Conservation (phyloP, 2,329 filamentous ascomycete genomes). For the Clarireedia sp. region DNA sequence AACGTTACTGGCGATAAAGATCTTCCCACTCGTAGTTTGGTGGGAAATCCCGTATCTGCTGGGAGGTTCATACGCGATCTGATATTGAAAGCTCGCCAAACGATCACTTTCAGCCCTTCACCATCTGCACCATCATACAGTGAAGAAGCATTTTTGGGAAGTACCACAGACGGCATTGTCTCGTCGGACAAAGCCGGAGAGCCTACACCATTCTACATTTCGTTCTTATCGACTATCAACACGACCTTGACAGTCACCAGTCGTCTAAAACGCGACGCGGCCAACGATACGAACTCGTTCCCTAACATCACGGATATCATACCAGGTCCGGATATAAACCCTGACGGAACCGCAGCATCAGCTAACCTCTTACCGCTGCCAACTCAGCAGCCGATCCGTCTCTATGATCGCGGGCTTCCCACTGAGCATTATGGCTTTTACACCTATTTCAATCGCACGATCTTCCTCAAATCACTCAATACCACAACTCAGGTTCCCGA, state of each 20-base stretch:
- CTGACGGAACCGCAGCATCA: slow-evolving; percentile 64
- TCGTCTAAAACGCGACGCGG: slow-evolving; percentile 10
- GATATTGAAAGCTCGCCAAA: slow-evolving; percentile 27
- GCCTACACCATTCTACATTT: slow-evolving; percentile 82
- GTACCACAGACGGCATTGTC: slow-evolving; percentile 70
- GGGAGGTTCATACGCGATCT: slow-evolving; percentile 26
- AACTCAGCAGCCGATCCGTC: slow-evolving; percentile 67
- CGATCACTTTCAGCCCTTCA: slow-evolving; percentile 35
- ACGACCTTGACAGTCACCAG: slow-evolving; percentile 26
- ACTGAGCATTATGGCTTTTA: slow-evolving; percentile 94
- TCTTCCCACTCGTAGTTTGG: slow-evolving; percentile 18
- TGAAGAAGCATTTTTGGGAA: slow-evolving; percentile 76
- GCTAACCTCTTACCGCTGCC: slow-evolving; percentile 66
- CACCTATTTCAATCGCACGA: slow-evolving; percentile 79
- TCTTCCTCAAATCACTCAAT: slow-evolving; percentile 55
- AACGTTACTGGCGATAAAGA: slow-evolving; percentile 25
- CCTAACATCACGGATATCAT: slow-evolving; percentile 46
- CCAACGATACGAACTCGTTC: slow-evolving; percentile 16
- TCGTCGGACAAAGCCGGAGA: slow-evolving; percentile 68
- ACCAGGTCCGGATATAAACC: slow-evolving; percentile 52
- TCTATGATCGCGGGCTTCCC: slow-evolving; percentile 73
- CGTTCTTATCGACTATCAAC: slow-evolving; percentile 48
- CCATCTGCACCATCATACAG: slow-evolving; percentile 37
- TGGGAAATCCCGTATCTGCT: slow-evolving; percentile 28
- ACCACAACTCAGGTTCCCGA: slow-evolving; percentile 29